Evolutionary conservation across 768 basidiomycete genomes (phyloP), one percentile per base, ranked within the genome.

Genomic region (Rhizopogon salebrosus): DNA sequence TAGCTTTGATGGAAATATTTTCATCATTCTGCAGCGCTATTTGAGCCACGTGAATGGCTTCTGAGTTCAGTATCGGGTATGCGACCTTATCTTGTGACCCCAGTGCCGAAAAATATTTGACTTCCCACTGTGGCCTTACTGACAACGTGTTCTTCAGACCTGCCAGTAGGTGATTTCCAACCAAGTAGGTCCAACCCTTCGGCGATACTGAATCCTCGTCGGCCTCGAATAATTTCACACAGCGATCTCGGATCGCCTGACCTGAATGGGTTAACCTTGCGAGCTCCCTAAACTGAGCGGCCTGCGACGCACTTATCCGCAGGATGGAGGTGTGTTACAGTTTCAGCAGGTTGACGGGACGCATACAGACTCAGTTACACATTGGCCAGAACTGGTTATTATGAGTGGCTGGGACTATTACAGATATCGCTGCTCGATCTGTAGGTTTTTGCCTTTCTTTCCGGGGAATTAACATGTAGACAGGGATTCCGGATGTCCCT

Each of bases 401-500:
- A 31, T n/a, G n/a, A n/a, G 86, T 87, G 18, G 84, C 83, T n/a
- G 87, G 86, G 16, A 84, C 82, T 1, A 76, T 87, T 22, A 79
- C 83, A 35, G 87, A 88, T 63, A 14, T 89, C 84, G 83, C 64
- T 64, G 3, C 72, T 83, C 3, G 69, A 75, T 57, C 79, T n/a
- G n/a, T n/a, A 87, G 62, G 20, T 55, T 39, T 24, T 60, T 49
- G 2, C 14, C 11, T n/a, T n/a, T 18, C 43, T 23, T 29, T 29
- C 18, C 10, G 43, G n/a, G 43, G 9, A 22, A 18, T 41, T 16
- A 24, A 24, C 18, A 40, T 18, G 14, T 52, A 89, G 87, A 43
- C 86, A 89, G 6, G 87, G 88, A 1, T 60, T 86, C 2, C 89
- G 89, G 0, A 91, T 92, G 89, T 73, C 85, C 0, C 62, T 87